Evolutionary conservation across 176 grass and related monocot genomes (phyloP), one percentile per base, ranked within the genome.

Genomic region (Neostapfia colusana): DNA sequence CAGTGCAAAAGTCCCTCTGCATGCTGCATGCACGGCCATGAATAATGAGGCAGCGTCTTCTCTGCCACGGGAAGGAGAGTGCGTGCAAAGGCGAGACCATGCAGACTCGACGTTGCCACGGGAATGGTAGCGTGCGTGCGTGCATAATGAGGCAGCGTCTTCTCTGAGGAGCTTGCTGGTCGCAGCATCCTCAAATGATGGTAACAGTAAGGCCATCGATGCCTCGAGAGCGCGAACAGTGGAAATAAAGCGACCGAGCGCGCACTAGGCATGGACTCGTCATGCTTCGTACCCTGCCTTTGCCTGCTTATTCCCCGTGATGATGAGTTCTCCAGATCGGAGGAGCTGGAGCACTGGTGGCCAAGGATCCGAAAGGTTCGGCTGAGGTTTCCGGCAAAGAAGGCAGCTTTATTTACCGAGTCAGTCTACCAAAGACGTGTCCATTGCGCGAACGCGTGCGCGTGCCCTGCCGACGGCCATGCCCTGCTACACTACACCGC

Each of bases 101-200:
- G 49, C 49, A 78, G 60, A 42, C 25, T 43, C 54, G 63, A 79
- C 55, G 28, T 23, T 10, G 67, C 24, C 68, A 80, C 64, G 44
- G 80, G 66, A 75, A 68, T 4, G 68, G 35, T 60, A 72, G 46
- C 56, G 67, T 65, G 62, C 61, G 45, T 63, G 80, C 41, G 61
- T 79, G 74, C 82, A 26, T 80, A 66, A 88, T 87, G 80, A 79
- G 53, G 53, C 20, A 21, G 60, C 49, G 16, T 3, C 63, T 62
- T 41, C 61, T 51, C 25, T 17, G 53, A 44, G 80, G 43, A 49
- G 46, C 42, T 49, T 56, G 64, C 53, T 14, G 54, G n/a, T n/a
- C n/a, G n/a, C n/a, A n/a, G 78, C 35, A 11, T 25, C 53, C 59
- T 65, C 50, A 21, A 23, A 12, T 23, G 23, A 58, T 12, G 55